These are phyloP conservation scores for Hyphodiscus sp. DNA, from an alignment of 2,329 filamentous ascomycete species.

Conservation along the genomic window DNA sequence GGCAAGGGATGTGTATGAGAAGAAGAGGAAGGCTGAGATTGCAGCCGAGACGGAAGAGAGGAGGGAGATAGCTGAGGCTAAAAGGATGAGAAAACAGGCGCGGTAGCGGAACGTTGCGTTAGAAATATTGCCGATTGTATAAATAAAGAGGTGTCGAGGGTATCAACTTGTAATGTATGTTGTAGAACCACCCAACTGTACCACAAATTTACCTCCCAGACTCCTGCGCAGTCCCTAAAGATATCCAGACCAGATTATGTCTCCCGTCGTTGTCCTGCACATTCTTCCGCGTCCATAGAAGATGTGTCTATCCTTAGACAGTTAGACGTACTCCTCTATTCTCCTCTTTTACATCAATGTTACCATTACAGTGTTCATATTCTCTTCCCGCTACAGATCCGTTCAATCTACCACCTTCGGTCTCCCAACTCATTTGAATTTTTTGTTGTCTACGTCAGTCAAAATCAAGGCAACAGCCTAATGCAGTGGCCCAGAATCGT, in stretches of 20 bases:
- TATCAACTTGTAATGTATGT: not conserved
- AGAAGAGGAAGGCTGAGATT: not conserved
- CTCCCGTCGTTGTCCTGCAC: too few relatives aligned
- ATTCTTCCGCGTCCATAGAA: too few relatives aligned
- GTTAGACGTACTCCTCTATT: too few relatives aligned
- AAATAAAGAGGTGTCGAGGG: not conserved
- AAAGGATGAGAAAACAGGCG: slow-evolving; percentile 7
- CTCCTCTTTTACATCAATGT: too few relatives aligned
- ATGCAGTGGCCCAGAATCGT: too few relatives aligned
- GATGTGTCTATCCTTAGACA: too few relatives aligned
- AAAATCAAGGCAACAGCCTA: too few relatives aligned
- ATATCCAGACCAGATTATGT: not conserved
- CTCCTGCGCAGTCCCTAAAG: not conserved
- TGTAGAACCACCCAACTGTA: not conserved
- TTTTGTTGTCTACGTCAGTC: too few relatives aligned
- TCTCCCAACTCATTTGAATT: too few relatives aligned
- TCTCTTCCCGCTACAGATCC: too few relatives aligned
- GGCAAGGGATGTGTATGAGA: slow-evolving; percentile 20
- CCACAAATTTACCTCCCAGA: not conserved
- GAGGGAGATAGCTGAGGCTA: slow-evolving; percentile 17
- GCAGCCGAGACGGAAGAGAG: slow-evolving; percentile 7
- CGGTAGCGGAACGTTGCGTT: not conserved
- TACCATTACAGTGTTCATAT: too few relatives aligned
- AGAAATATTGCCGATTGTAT: not conserved
- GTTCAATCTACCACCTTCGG: too few relatives aligned